Evolutionary conservation across 768 basidiomycete genomes (phyloP).

Genomic region (Termitomyces sp.): DNA sequence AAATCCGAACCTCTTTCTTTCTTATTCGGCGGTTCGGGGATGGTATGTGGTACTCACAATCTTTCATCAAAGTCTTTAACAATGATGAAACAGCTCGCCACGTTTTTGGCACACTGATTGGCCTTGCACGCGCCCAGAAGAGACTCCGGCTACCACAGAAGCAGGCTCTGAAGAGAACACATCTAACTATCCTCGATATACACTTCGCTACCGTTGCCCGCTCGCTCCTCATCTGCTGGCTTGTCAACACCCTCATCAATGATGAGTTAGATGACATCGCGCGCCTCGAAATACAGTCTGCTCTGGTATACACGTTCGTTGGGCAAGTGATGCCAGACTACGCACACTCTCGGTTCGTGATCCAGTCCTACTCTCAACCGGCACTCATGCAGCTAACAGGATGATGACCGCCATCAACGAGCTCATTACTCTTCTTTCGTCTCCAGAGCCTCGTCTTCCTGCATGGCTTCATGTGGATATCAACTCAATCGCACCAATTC

Average conservation of each 20-base stretch:
- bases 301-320: slow-evolving; percentile 22
- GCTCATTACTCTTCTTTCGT: slow-evolving; percentile 10
- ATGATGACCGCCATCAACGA: slow-evolving; percentile 12
- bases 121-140: slow-evolving; percentile 15
- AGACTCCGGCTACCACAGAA: slow-evolving; percentile 14
- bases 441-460: slow-evolving; percentile 13
- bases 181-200: slow-evolving; percentile 21
- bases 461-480: slow-evolving; percentile 19
- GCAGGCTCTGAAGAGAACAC: background rate
- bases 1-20: too few species aligned
- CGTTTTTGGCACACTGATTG: slow-evolving; percentile 23
- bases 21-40: too few species aligned
- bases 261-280: slow-evolving; percentile 2
- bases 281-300: slow-evolving; percentile 17
- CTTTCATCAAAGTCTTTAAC: background rate
- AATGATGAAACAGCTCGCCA: slow-evolving; percentile 16
- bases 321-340: slow-evolving; percentile 19
- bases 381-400: background rate
- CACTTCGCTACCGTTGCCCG: slow-evolving; percentile 22
- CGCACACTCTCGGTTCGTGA: slow-evolving; percentile 14
- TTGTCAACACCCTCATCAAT: slow-evolving; percentile 18
- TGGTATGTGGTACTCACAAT: too few species aligned
- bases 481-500: slow-evolving; percentile 12
- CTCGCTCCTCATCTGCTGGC: slow-evolving; percentile 17
- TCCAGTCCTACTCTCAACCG: background rate